Percentiles rank a stretch among this genome's conserved stretches.
These are phyloP conservation scores for Tricladium varicosporioides DNA, from an alignment of 2,329 filamentous ascomycete genomes.

Conservation along the genomic window DNA sequence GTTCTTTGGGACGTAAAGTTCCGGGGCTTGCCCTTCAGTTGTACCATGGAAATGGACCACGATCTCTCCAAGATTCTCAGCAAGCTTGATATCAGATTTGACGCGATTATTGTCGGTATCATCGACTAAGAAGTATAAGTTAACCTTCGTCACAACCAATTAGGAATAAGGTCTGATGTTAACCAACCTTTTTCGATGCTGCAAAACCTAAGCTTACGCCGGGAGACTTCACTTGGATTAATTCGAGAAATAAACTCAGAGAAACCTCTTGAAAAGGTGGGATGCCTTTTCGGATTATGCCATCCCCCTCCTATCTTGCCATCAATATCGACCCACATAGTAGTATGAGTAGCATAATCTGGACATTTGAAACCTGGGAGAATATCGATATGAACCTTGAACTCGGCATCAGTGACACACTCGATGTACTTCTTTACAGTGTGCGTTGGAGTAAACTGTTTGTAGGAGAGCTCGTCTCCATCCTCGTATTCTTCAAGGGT, in stretches of 20 bases:
- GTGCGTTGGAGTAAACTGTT: background rate
- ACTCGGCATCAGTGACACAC: slow-evolving; percentile 18
- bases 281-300: too few species aligned
- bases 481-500: slow-evolving; percentile 23
- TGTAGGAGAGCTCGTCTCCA: slow-evolving; percentile 11
- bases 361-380: too few species aligned
- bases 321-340: background rate
- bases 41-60: slow-evolving; percentile 14
- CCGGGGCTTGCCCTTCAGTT: too few species aligned
- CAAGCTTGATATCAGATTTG: slow-evolving; percentile 17
- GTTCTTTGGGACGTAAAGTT: too few species aligned
- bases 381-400: slow-evolving; percentile 13
- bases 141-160: too few species aligned
- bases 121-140: slow-evolving; percentile 14
- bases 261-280: too few species aligned
- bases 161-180: too few species aligned
- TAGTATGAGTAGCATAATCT: background rate
- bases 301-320: background rate
- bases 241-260: too few species aligned
- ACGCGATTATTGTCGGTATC: slow-evolving; percentile 14
- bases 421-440: slow-evolving; percentile 19
- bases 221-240: too few species aligned
- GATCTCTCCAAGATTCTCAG: slow-evolving; percentile 19
- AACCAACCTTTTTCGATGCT: too few species aligned
- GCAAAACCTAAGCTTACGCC: too few species aligned